Conservation (phyloP, 768 basidiomycete species). For the Lactarius sp. region DNA sequence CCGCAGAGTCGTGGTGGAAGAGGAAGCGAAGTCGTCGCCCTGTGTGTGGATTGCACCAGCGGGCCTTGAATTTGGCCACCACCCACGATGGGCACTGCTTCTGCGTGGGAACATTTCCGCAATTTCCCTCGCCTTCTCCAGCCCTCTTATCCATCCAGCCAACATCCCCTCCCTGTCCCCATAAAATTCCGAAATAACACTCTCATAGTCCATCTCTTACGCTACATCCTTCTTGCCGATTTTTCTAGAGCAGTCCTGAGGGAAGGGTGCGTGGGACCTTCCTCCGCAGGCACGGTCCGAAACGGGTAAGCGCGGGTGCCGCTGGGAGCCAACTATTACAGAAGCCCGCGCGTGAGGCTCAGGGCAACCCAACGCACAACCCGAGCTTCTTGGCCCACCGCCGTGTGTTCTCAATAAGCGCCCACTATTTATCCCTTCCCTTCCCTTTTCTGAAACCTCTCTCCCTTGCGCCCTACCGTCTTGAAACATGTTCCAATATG, state of each 20-base stretch:
- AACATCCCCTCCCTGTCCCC: background rate
- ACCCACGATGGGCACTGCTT: constrained; percentile 26
- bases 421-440: constrained; percentile 1
- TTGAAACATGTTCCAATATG: background rate
- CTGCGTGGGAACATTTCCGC: constrained; percentile 24
- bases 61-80: constrained; percentile 28
- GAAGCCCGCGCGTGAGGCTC: constrained; percentile 25
- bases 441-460: constrained; percentile 11
- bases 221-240: constrained; percentile 13
- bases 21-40: constrained; percentile 22
- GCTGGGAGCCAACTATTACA: constrained; percentile 24
- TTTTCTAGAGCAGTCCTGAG: constrained; percentile 12
- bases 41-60: constrained; percentile 24
- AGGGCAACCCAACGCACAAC: constrained; percentile 17
- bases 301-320: constrained; percentile 24
- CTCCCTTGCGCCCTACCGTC: constrained; percentile 1
- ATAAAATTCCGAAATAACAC: background rate
- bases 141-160: constrained; percentile 2
- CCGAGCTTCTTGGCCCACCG: constrained; percentile 12
- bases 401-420: constrained; percentile 11
- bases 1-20: constrained; percentile 22
- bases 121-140: constrained; percentile 21
- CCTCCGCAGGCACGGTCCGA: constrained; percentile 23
- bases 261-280: constrained; percentile 16
- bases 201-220: background rate